A percentile compares a stretch with the other conserved stretches of the same genome.
These are phyloP conservation scores for Cucumis melo DNA, from an alignment of 306 rosid genomes.

Conservation along the genomic window DNA sequence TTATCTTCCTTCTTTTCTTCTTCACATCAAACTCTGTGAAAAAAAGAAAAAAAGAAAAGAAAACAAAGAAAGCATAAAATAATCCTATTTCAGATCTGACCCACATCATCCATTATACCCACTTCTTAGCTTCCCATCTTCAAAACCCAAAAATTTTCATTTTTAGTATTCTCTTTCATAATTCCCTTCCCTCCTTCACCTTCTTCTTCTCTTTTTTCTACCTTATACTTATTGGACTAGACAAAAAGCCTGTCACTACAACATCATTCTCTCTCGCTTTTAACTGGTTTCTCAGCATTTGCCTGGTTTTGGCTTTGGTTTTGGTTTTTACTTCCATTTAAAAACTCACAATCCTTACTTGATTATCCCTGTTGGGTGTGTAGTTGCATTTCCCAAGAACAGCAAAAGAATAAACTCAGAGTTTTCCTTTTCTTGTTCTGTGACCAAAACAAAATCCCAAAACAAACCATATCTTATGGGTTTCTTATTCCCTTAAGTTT, in stretches of 20 bases:
- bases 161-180: background rate
- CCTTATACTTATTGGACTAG: background rate
- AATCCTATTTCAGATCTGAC: background rate
- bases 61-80: background rate
- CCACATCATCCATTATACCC: background rate
- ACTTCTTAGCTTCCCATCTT: background rate
- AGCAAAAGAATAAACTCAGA: background rate
- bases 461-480: background rate
- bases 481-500: background rate
- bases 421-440: background rate
- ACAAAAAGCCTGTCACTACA: conserved; percentile 3
- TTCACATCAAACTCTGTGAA: background rate
- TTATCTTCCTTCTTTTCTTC: background rate
- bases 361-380: background rate
- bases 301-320: background rate
- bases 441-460: background rate
- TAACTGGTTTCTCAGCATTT: background rate
- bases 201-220: background rate
- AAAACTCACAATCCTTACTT: background rate
- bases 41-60: background rate
- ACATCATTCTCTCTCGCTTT: background rate
- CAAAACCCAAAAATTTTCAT: background rate
- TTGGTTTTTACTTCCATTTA: background rate
- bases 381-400: background rate
- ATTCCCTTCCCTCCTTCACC: background rate